phyloP scores from a whole-genome alignment of 768 basidiomycete species.

The Boletus barrowsii region DNA sequence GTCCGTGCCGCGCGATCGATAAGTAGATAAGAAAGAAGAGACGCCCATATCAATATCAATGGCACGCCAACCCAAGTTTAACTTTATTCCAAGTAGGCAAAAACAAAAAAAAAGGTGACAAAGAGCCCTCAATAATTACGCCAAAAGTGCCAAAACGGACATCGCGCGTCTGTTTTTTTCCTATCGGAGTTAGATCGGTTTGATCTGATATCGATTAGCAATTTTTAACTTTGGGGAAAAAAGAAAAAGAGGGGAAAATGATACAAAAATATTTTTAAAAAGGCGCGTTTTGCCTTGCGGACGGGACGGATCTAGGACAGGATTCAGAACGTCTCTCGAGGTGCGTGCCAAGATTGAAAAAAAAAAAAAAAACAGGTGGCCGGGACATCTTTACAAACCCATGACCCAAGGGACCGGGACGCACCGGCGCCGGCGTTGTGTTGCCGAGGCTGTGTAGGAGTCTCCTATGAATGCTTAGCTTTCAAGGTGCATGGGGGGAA shows the following conservation, averaged over 20 bases:
- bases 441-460: background rate
- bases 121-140: background rate
- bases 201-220: constrained; percentile 19
- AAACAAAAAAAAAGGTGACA: background rate
- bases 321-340: background rate
- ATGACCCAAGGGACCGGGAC: background rate
- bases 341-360: no score
- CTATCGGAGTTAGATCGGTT: constrained; percentile 17
- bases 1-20: background rate
- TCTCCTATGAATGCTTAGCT: background rate
- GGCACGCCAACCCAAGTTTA: background rate
- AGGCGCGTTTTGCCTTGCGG: background rate
- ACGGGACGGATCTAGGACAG: constrained; percentile 8
- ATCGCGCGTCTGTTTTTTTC: background rate
- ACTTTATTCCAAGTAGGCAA: no score
- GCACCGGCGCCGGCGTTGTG: background rate
- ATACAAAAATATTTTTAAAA: background rate
- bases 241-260: no score
- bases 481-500: constrained; percentile 2
- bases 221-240: background rate
- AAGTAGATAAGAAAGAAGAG: background rate
- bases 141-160: background rate
- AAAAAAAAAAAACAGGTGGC: no score
- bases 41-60: background rate
- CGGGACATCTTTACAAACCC: no score